Conservation (phyloP, 2,329 filamentous ascomycete species). For the Myriosclerotinia scirpicola region DNA sequence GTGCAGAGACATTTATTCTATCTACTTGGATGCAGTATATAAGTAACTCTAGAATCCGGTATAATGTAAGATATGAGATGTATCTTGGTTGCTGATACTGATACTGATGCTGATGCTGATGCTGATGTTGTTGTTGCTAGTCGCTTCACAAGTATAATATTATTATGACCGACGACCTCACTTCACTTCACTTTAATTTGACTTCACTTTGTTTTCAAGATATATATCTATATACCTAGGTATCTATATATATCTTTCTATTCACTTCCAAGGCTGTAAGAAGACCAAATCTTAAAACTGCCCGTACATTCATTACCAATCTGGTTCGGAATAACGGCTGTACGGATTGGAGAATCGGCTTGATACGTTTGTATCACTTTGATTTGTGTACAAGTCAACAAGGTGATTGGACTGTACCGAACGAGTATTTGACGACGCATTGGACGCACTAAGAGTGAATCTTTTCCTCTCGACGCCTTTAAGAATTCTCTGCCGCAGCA, state of each 20-base stretch:
- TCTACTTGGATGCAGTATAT: too few relatives aligned
- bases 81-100: too few relatives aligned
- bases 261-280: neutral
- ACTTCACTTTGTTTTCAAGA: neutral
- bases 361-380: conserved; percentile 12
- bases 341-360: conserved; percentile 1
- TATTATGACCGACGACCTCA: neutral
- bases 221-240: too few relatives aligned
- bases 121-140: too few relatives aligned
- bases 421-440: neutral
- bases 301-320: neutral
- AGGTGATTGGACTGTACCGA: conserved; percentile 7
- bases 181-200: neutral
- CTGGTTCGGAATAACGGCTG: conserved; percentile 2
- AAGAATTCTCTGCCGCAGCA: neutral
- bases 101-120: too few relatives aligned
- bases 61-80: too few relatives aligned
- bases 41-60: too few relatives aligned
- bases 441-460: conserved; percentile 1
- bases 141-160: neutral
- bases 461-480: neutral
- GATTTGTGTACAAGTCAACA: neutral
- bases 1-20: too few relatives aligned
- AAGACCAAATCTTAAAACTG: neutral
- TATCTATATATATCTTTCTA: neutral